Base-by-base conservation (phyloP, 768 basidiomycete genomes). In the Lactarius pseudohatsudake region DNA sequence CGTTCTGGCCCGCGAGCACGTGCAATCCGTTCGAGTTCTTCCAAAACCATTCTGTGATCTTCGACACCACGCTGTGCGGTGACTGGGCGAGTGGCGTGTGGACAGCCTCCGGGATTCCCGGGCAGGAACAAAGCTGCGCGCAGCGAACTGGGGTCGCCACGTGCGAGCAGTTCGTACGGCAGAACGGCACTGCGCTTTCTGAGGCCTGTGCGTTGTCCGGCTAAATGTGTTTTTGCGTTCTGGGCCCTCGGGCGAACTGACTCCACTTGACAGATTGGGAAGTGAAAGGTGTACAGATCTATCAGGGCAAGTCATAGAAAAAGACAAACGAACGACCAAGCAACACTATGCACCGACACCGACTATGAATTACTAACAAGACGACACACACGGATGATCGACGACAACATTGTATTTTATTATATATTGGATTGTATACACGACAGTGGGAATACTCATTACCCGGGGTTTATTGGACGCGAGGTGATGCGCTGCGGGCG, bases 31-130 rank as follows among this genome's bases (percentile, higher is more conserved):
- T 85, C 79, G 75, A 84, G 71, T 94, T 84, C 81, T 96, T 96
- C 80, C 81, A 82, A 67, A 78, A 87, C 63, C 90, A 96, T 74
- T 83, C 82, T 53, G 85, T 82, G 41, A 92, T 95, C 72, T 92
- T 96, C 71, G 90, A 94, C 74, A 94, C 90, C 41, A 94, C 93
- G 22, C 79, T 95, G 60, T 93, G 92, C 72, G 94, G 94, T 66
- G 91, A 96, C 70, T 98, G 94, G 95, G 94, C 94, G 13, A 86
- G 87, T 57, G 79, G 78, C 56, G 89, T 85, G n/a, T 98, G 95
- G 95, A 79, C 77, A 58, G 68, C 72, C 28, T 77, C 88, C 59
- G 92, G 92, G 36, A 82, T 89, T 61, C 91, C 91, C 20, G 94
- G 94, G 60, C 94, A 96, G 78, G 86, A 85, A 20, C 84, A 90